Evolutionary conservation across 2,329 filamentous ascomycete genomes (phyloP), one percentile per base, ranked within the genome.

Genomic region (Diaporthe australafricana): DNA sequence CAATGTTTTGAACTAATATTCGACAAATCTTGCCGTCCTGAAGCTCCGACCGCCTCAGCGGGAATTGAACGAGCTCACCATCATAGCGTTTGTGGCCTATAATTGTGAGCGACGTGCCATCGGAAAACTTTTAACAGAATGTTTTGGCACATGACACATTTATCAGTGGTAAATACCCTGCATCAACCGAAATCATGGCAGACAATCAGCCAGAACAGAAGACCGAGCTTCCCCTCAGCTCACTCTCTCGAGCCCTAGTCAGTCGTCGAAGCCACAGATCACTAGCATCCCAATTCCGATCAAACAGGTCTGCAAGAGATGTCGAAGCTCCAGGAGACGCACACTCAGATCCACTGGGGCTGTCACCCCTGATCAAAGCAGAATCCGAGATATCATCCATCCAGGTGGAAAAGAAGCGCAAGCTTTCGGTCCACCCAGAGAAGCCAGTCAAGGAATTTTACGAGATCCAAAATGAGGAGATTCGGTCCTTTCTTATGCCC

Each of bases 391-490:
- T 63, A 38, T 70, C 68, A 38, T 45, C 55, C 20, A 62, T 63
- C 5, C 57, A 70, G 35, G 35, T 52, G 30, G 47, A 70, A n/a
- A 63, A 55, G 35, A 63, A 53, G 17, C 53, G 47, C 68, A 38
- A 53, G 7, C 48, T 70, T 9, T 48, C 45, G 5, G 22, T 50
- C 9, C 42, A 62, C 11, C 68, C 68, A 1, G 68, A 62, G 11
- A 70, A 70, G 22, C 53, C 47, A 16, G 81, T 98, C 27, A 88
- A 93, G 77, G 88, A 90, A 66, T 98, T 98, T 84, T 98, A 98
- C 86, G 89, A 94, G 80, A 87, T 88, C 32, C 96, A 98, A 80
- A 98, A 98, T 80, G 94, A 95, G 80, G 95, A 94, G 77, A 98
- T 98, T 75, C 90, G 97, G 83, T 90, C 94, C 12, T 89, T 98